These are phyloP conservation scores for Phialophora verrucosa DNA, from an alignment of 2,329 filamentous ascomycete genomes.

Conservation along the genomic window DNA sequence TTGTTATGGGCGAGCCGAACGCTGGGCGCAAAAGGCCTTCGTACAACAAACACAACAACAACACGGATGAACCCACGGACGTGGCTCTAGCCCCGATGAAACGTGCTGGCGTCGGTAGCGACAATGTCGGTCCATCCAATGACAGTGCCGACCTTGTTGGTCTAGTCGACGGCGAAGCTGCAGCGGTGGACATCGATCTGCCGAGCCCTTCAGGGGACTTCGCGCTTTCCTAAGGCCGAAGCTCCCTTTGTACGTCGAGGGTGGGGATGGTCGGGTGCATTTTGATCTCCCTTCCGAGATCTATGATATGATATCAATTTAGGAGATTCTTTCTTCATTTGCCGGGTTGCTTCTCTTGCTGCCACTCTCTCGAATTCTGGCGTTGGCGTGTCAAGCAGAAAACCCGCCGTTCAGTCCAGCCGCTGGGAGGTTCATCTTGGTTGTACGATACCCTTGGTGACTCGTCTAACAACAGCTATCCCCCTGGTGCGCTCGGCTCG, in stretches of 20 bases:
- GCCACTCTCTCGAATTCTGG: neutral
- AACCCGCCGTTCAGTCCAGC: neutral
- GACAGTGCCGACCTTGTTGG: neutral
- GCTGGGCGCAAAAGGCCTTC: neutral
- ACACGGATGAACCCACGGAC: neutral
- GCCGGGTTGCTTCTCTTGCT: slow-evolving; percentile 5
- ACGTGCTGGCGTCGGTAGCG: neutral
- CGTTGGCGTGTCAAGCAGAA: neutral
- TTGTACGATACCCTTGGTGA: neutral
- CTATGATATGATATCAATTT: slow-evolving; percentile 7
- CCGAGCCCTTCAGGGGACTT: neutral
- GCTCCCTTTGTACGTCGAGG: neutral
- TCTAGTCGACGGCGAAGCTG: neutral
- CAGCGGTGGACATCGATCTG: neutral
- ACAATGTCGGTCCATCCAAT: neutral
- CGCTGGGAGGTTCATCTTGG: neutral
- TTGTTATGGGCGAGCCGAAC: neutral
- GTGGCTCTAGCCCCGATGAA: neutral
- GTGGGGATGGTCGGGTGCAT: slow-evolving; percentile 1
- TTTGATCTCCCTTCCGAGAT: slow-evolving; percentile 3
- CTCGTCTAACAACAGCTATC: neutral
- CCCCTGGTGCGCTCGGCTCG: neutral
- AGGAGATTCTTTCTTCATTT: neutral
- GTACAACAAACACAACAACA: neutral
- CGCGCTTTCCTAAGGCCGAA: slow-evolving; percentile 21